Conservation (phyloP, 2,329 filamentous ascomycete genomes). For the Teratosphaeriaceae sp. region DNA sequence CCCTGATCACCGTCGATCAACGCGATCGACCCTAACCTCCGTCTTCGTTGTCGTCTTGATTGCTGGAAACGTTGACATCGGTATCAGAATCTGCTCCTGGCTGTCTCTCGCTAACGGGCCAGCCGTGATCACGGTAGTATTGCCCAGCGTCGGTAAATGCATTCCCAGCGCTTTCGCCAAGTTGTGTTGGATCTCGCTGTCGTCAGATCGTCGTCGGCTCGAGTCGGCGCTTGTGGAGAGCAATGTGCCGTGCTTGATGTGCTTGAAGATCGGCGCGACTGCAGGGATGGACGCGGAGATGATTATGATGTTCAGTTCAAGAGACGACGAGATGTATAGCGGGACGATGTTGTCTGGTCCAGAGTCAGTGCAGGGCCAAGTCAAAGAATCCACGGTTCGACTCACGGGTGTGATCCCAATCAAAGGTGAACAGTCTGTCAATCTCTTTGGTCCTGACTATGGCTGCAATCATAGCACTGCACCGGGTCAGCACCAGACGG, state of each 20-base stretch:
- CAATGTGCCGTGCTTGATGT: not conserved
- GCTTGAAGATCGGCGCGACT: not conserved
- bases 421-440: not conserved
- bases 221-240: not conserved
- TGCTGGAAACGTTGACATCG: not conserved
- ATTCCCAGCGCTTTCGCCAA: not conserved
- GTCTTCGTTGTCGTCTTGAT: not conserved
- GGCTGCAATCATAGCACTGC: not conserved
- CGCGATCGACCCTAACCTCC: no score
- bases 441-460: not conserved
- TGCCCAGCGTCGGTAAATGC: not conserved
- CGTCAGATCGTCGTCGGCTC: not conserved
- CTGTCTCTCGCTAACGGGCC: not conserved
- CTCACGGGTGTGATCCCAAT: not conserved
- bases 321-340: not conserved
- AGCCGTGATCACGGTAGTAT: not conserved
- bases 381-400: not conserved
- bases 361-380: no score
- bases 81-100: not conserved
- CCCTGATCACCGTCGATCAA: no score
- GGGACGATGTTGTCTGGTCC: not conserved
- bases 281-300: not conserved
- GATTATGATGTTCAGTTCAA: conserved; percentile 1
- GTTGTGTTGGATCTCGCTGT: conserved; percentile 1
- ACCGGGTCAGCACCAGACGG: not conserved